A percentile compares a stretch with the other conserved stretches of the same genome.
These are phyloP conservation scores for Mycena alexandri DNA, from an alignment of 768 basidiomycete species.

Conservation along the genomic window DNA sequence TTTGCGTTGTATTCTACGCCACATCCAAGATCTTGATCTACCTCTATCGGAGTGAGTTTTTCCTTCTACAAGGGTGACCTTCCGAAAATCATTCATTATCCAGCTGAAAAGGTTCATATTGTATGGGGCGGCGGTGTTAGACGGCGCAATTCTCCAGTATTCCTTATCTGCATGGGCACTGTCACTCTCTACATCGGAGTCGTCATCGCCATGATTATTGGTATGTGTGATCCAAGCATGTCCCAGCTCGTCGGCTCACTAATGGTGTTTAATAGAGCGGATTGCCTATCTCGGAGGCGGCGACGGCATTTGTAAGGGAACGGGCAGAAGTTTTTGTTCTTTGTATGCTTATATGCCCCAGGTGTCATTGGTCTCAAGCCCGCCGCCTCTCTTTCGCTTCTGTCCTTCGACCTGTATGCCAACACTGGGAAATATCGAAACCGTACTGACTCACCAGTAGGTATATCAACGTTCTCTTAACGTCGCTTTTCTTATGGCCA, in stretches of 20 bases:
- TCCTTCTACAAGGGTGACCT: conserved; percentile 10
- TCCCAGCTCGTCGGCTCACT: not conserved
- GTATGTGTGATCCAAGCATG: conserved; percentile 40
- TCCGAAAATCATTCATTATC: not conserved
- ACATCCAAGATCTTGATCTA: conserved; percentile 62
- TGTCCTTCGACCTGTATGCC: conserved; percentile 61
- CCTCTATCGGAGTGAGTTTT: conserved; percentile 55
- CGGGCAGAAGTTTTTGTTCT: not conserved
- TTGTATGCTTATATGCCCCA: not conserved
- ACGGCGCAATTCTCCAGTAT: conserved; percentile 55
- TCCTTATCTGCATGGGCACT: conserved; percentile 54
- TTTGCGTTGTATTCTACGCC: conserved; percentile 58
- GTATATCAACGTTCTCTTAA: conserved; percentile 52
- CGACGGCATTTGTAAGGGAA: conserved; percentile 50
- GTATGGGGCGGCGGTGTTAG: conserved; percentile 53
- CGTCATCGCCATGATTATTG: conserved; percentile 53
- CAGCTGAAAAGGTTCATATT: conserved; percentile 61
- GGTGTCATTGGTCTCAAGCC: conserved; percentile 59
- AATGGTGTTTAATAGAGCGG: conserved; percentile 44
- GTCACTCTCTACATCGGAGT: conserved; percentile 55
- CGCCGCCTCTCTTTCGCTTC: conserved; percentile 56
- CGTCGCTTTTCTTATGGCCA: conserved; percentile 61
- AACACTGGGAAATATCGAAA: no score
- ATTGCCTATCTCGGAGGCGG: conserved; percentile 48
- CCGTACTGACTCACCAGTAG: not conserved